Evolutionary conservation across 768 basidiomycete genomes (phyloP).

Genomic region (Mycena albidolilacea): DNA sequence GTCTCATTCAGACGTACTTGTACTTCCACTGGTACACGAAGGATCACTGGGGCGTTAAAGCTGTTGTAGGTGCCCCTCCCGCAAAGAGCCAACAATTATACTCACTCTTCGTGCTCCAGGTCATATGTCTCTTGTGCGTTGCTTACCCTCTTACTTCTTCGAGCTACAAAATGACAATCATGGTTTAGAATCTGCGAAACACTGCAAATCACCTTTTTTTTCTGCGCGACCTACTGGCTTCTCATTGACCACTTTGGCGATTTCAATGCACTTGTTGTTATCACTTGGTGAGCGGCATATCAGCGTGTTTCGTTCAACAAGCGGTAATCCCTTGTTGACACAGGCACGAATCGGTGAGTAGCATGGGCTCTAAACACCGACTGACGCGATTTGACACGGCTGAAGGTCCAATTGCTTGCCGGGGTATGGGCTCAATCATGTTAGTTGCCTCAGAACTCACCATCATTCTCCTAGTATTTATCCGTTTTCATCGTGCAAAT

Average conservation of each 20-base stretch:
- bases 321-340: background rate
- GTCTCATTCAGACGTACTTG: slow-evolving; percentile 41
- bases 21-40: slow-evolving; percentile 45
- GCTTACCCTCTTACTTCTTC: background rate
- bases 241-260: slow-evolving; percentile 44
- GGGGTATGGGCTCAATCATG: background rate
- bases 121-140: background rate
- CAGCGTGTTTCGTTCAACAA: background rate
- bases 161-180: slow-evolving; percentile 10
- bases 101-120: background rate
- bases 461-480: slow-evolving; percentile 30
- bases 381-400: background rate
- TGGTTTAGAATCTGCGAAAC: slow-evolving; percentile 39
- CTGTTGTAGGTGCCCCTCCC: slow-evolving; percentile 30
- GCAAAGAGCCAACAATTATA: background rate
- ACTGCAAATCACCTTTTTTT: slow-evolving; percentile 39
- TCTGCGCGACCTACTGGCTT: slow-evolving; percentile 38
- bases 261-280: slow-evolving; percentile 27
- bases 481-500: slow-evolving; percentile 43
- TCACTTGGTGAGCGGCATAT: slow-evolving; percentile 34
- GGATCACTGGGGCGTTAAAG: slow-evolving; percentile 41
- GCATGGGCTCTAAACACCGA: background rate
- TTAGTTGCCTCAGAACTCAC: background rate
- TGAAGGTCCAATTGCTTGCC: slow-evolving; percentile 11
- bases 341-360: slow-evolving; percentile 9